phyloP scores from a whole-genome alignment of 352 stramenopile genomes.

The Phytophthora multivora region DNA sequence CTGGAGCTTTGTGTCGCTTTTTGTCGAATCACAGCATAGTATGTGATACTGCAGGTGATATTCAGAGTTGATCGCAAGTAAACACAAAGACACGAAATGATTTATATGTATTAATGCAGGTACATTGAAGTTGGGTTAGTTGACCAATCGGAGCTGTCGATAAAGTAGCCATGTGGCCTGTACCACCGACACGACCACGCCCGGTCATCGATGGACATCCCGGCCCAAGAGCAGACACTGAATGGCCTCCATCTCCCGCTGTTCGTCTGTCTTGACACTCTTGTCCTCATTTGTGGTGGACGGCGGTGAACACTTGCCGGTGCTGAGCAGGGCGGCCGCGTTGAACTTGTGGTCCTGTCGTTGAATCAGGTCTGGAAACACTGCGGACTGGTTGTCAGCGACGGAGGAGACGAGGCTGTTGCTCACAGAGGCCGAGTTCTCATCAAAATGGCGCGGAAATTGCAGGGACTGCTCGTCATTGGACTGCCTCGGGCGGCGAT shows the following conservation, averaged over 20 bases:
- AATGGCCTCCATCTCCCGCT: slow-evolving; percentile 69
- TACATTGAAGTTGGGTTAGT: slow-evolving; percentile 21
- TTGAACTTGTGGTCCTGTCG: slow-evolving; percentile 21
- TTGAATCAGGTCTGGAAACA: slow-evolving; percentile 13
- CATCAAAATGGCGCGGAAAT: slow-evolving; percentile 6
- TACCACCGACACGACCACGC: not conserved
- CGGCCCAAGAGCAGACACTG: slow-evolving; percentile 53
- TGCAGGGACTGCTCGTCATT: not conserved
- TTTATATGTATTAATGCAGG: slow-evolving; percentile 15
- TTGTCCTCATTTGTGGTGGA: not conserved
- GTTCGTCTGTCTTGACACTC: slow-evolving; percentile 47
- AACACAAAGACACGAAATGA: slow-evolving; percentile 18
- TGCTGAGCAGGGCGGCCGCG: slow-evolving; percentile 17
- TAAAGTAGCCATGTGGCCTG: slow-evolving; percentile 20
- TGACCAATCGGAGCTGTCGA: slow-evolving; percentile 15
- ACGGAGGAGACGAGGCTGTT: slow-evolving; percentile 31
- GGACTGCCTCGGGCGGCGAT: not conserved
- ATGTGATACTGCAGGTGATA: slow-evolving; percentile 8
- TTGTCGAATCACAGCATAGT: slow-evolving; percentile 13
- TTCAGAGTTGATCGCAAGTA: not conserved
- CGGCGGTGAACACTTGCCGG: not conserved
- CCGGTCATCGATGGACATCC: slow-evolving; percentile 9
- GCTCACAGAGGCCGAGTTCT: slow-evolving; percentile 27
- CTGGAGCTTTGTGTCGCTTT: slow-evolving; percentile 3
- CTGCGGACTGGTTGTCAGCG: not conserved